Evolutionary conservation across 1,284 basidiomycete genomes (phyloP), one percentile per base, ranked within the genome.

Genomic region (Gastroboletus turbinatus): DNA sequence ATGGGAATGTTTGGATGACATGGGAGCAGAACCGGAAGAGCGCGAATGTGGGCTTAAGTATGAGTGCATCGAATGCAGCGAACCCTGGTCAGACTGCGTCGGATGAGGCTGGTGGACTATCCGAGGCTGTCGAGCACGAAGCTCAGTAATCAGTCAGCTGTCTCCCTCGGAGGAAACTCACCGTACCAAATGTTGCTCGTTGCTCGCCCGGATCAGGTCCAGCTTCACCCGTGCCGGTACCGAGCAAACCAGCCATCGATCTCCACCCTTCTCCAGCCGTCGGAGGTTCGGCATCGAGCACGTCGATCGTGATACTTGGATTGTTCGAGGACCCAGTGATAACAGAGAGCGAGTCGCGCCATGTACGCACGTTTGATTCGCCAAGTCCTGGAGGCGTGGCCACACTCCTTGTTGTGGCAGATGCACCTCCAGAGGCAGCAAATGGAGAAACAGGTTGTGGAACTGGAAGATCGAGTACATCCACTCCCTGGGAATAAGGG

Each of bases 281-380:
- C 2, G 86, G 86, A 7, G 86, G 87, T 27, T 77, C 82, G 33
- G 87, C 83, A 56, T 88, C 87, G 13, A 87, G 70, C 7, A 86
- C 65, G 63, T 88, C 84, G 23, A 84, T 78, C 4, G 76, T 70
- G 52, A 83, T 73, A 0, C 71, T 75, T 21, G 72, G 65, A 17
- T 50, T 59, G 35, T 61, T 62, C 8, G 71, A 71, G 29, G 72
- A 70, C 27, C 67, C 75, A 16, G 69, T 74, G 27, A 70, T 73
- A 17, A 65, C 65, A 16, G 74, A 75, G 29, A 69, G 56, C 9
- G 75, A 78, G 32, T 78, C 73, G 25, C 75, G 72, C 80, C 80
- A 83, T 6, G 71, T 69, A 45, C 69, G 67, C 16, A 73, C 71
- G 29, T 71, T 71, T 3, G 72, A 68, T 11, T 75, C 55, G 1